phyloP scores from a whole-genome alignment of 192 early-diverging fungal genomes.

The Podochytrium sp. region DNA sequence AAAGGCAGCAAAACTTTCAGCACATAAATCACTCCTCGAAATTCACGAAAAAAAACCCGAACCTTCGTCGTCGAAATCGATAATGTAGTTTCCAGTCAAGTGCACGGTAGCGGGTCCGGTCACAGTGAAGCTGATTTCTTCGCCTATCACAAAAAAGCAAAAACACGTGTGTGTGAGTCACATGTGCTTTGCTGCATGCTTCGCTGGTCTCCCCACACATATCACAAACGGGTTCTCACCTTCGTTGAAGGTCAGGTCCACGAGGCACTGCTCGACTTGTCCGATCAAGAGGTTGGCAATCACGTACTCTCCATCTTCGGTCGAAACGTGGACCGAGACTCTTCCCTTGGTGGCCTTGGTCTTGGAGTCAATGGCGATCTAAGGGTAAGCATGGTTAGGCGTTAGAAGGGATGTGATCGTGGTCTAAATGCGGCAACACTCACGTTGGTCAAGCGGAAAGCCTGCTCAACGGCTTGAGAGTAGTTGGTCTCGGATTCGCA shows the following conservation, averaged over 20 bases:
- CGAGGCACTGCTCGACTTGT: conserved; percentile 73
- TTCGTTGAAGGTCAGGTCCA: conserved; percentile 60
- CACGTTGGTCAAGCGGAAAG: conserved; percentile 81
- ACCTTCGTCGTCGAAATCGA: conserved; percentile 52
- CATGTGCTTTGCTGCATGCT: neutral
- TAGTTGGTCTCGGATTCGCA: conserved; percentile 19
- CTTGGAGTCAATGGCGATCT: conserved; percentile 74
- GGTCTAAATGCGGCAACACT: neutral
- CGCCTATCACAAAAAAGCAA: conserved; percentile 34
- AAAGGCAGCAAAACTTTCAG: neutral
- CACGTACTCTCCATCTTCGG: conserved; percentile 71
- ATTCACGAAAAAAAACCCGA: neutral
- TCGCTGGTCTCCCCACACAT: neutral
- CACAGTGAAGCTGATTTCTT: conserved; percentile 79
- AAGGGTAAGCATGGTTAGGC: too few relatives aligned
- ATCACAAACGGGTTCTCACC: conserved; percentile 13
- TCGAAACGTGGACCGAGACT: conserved; percentile 68
- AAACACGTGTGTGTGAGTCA: neutral
- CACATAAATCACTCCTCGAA: neutral
- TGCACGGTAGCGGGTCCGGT: conserved; percentile 70
- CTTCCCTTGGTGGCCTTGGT: conserved; percentile 54
- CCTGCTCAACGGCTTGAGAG: conserved; percentile 60
- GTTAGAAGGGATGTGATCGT: too few relatives aligned
- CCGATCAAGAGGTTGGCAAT: conserved; percentile 82
- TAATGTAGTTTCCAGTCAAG: conserved; percentile 75